Evolutionary conservation across 305 asterid genomes (phyloP).

Genomic region (Fraxinus sp.): DNA sequence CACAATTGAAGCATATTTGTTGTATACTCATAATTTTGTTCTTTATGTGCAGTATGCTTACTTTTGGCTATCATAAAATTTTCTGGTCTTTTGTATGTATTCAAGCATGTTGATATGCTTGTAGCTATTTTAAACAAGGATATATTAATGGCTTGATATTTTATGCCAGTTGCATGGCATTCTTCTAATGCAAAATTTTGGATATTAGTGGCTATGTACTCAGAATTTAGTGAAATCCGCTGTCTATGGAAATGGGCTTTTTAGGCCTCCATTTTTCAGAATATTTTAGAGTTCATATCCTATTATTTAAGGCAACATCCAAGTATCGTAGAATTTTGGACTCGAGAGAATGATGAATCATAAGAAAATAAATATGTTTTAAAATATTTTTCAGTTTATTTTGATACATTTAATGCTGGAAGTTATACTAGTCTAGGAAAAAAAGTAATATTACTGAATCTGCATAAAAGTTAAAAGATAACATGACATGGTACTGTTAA

Average conservation of each 20-base stretch:
- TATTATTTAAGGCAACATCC: neutral
- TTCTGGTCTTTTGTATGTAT: neutral
- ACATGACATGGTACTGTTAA: neutral
- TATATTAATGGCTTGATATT: neutral
- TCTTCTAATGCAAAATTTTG: neutral
- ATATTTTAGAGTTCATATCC: neutral
- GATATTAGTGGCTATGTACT: neutral
- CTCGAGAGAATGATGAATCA: slow-evolving; percentile 2
- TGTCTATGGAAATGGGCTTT: neutral
- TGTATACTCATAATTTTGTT: neutral
- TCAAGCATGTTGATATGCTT: neutral
- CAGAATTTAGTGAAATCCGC: neutral
- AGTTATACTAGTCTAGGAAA: neutral
- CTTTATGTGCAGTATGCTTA: neutral
- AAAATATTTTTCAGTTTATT: neutral
- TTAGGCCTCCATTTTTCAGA: neutral
- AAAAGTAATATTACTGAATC: neutral
- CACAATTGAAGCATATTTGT: neutral
- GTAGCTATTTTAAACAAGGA: neutral
- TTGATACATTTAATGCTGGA: slow-evolving; percentile 2
- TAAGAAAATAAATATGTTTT: neutral
- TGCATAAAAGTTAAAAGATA: neutral
- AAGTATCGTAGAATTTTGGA: neutral
- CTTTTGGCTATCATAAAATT: neutral
- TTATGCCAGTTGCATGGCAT: neutral